Evolutionary conservation across 768 basidiomycete species (phyloP), one percentile per base, ranked within the genome.

Genomic region (Vararia minispora): DNA sequence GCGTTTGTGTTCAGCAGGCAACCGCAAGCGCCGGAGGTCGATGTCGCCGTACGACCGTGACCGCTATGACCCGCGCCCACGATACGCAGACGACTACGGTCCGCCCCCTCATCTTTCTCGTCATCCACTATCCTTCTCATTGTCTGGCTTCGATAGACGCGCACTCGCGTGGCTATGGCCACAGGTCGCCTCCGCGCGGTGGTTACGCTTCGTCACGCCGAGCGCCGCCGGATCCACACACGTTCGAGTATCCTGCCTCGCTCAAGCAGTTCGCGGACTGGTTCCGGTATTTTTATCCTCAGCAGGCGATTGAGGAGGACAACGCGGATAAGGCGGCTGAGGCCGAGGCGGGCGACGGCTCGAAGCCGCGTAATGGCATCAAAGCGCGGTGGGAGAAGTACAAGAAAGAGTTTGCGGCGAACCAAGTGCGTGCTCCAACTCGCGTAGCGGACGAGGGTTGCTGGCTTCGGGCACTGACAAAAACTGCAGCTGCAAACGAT

Each of bases 401-500:
- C 58, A 88, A 90, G 63, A 91, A 90, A 60, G 81, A 85, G 37
- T 92, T 91, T 55, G 68, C 79, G 39, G 79, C 78, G 32, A 72
- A 73, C 42, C 91, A 95, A 80, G 91, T 92, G 81, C 68, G 52
- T 47, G n/a, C n/a, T n/a, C n/a, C n/a, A n/a, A n/a, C 46, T 35
- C 39, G 49, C 45, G 33, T 36, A 25, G 9, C 33, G 6, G 33
- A 17, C 31, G 10, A 3, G 20, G 26, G n/a, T n/a, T n/a, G n/a
- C n/a, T n/a, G n/a, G n/a, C n/a, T n/a, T n/a, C n/a, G n/a, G n/a
- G n/a, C n/a, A n/a, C n/a, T n/a, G n/a, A n/a, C n/a, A n/a, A n/a
- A n/a, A n/a, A n/a, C n/a, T n/a, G n/a, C n/a, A 97, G 91, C 76
- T 94, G 54, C 87, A 88, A 67, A 83, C 84, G 41, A 83, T 97